Conservation (phyloP, 148 eudicot genomes). For the Agrostemma githago region DNA sequence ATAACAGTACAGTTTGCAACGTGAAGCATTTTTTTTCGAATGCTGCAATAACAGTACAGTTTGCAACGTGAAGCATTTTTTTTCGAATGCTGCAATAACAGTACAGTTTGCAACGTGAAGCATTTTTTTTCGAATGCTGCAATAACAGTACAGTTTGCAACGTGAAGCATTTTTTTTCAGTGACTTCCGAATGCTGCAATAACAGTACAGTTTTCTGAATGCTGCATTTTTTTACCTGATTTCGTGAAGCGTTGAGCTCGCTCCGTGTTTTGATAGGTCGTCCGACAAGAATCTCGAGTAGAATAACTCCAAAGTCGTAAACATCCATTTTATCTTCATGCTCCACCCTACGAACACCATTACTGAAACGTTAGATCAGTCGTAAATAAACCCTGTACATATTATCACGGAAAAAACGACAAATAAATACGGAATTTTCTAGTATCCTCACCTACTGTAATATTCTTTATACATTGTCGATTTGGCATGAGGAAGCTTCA, state of each 20-base stretch:
- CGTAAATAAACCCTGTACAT: not conserved
- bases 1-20: no score
- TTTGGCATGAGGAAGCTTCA: slow-evolving; percentile 17
- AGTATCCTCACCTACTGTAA: slow-evolving; percentile 25
- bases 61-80: no score
- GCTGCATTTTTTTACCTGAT: slow-evolving; percentile 41
- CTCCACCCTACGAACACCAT: slow-evolving; percentile 35
- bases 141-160: no score
- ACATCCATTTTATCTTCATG: slow-evolving; percentile 67
- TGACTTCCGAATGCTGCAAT: no score
- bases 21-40: no score
- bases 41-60: no score
- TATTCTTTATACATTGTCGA: slow-evolving; percentile 38
- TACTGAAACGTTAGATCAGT: not conserved
- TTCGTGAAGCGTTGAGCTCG: slow-evolving; percentile 44
- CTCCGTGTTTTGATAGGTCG: slow-evolving; percentile 43
- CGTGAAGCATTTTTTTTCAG: no score
- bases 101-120: no score
- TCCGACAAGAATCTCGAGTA: slow-evolving; percentile 69
- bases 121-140: no score
- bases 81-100: no score
- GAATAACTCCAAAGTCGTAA: slow-evolving; percentile 74
- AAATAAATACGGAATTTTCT: not conserved
- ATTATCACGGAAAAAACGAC: not conserved
- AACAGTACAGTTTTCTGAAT: not conserved